phyloP scores from a whole-genome alignment of 352 stramenopile species.

The Phytophthora pinifolia region DNA sequence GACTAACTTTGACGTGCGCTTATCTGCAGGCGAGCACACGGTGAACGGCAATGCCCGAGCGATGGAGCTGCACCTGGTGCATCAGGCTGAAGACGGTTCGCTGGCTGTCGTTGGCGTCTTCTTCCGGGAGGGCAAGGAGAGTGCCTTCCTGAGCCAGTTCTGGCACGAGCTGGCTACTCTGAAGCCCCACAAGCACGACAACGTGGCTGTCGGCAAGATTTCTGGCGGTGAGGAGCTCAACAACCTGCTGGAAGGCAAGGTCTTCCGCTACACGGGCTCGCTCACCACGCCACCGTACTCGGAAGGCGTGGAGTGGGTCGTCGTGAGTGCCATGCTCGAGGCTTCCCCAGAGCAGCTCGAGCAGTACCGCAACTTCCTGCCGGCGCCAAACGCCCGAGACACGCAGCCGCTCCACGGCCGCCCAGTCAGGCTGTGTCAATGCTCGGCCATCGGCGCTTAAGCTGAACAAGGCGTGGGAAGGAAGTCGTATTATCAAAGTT shows the following conservation, averaged over 20 bases:
- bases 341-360: slow-evolving; percentile 53
- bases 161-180: slow-evolving; percentile 47
- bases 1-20: slow-evolving; percentile 11
- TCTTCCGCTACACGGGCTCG: slow-evolving; percentile 64
- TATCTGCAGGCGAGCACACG: slow-evolving; percentile 57
- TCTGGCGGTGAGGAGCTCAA: slow-evolving; percentile 25
- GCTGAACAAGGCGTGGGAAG: not conserved
- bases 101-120: slow-evolving; percentile 65
- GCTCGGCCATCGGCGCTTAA: slow-evolving; percentile 27
- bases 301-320: slow-evolving; percentile 72
- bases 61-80: slow-evolving; percentile 75
- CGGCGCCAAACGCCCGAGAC: slow-evolving; percentile 47
- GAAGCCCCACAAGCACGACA: slow-evolving; percentile 23
- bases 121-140: slow-evolving; percentile 52
- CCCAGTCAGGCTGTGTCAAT: slow-evolving; percentile 29
- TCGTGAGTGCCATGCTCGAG: slow-evolving; percentile 49
- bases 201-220: slow-evolving; percentile 37
- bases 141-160: slow-evolving; percentile 63
- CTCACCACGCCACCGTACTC: slow-evolving; percentile 77
- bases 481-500: slow-evolving; percentile 15
- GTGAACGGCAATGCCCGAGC: slow-evolving; percentile 47
- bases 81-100: slow-evolving; percentile 51
- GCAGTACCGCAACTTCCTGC: slow-evolving; percentile 44
- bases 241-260: slow-evolving; percentile 34
- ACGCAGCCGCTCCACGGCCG: slow-evolving; percentile 54